phyloP scores from a whole-genome alignment of 768 basidiomycete genomes.

The Hericium rajendrae region DNA sequence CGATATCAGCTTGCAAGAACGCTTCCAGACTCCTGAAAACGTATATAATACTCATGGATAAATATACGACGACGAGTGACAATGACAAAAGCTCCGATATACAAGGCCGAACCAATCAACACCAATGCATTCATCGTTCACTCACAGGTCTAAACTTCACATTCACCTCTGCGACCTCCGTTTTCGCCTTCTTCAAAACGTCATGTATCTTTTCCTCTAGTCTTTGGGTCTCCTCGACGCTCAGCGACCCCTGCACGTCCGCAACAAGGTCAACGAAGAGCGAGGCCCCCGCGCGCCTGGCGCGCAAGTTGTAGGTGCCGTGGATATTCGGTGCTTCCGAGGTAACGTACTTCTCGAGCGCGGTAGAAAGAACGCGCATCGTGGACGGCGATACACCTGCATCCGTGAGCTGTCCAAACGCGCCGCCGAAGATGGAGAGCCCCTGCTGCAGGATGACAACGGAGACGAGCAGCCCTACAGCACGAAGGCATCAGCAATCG shows the following conservation, averaged over 20 bases:
- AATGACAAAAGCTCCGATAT: background rate
- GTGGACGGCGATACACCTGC: constrained; percentile 60
- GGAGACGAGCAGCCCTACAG: constrained; percentile 76
- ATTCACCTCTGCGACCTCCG: constrained; percentile 64
- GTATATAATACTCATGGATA: background rate
- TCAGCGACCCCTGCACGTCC: constrained; percentile 50
- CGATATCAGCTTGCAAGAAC: too few species aligned
- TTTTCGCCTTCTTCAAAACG: constrained; percentile 44
- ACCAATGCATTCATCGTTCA: background rate
- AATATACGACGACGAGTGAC: background rate
- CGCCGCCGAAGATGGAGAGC: constrained; percentile 50
- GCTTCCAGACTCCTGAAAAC: too few species aligned
- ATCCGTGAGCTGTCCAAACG: constrained; percentile 77
- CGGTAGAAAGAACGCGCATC: constrained; percentile 39
- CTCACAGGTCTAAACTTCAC: constrained; percentile 32
- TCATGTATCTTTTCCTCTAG: constrained; percentile 55
- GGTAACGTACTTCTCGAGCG: constrained; percentile 24
- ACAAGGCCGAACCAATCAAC: background rate
- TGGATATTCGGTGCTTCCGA: constrained; percentile 18
- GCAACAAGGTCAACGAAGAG: constrained; percentile 79
- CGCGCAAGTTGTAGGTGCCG: constrained; percentile 48
- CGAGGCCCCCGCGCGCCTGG: constrained; percentile 69
- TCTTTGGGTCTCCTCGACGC: constrained; percentile 44
- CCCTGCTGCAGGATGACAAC: constrained; percentile 80
- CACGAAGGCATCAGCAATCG: background rate